Evolutionary conservation across 306 rosid species (phyloP).

Genomic region (barrel medic (Medicago truncatula)): MtrunA17r5.0-ANR NC_053045.1:21502001-21502500

Average conservation of each 20-base stretch:
- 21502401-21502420: background rate
- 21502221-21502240: no score
- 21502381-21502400: background rate
- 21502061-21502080: background rate
- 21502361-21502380: conserved; percentile 1
- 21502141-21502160: no score
- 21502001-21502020: conserved; percentile 36
- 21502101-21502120: background rate
- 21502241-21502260: no score
- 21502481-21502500: no score
- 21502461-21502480: background rate
- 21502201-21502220: no score
- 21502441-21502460: conserved; percentile 1
- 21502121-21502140: background rate
- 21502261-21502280: no score
- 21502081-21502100: background rate
- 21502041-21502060: background rate
- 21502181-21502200: no score
- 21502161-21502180: no score
- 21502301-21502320: background rate
- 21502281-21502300: no score
- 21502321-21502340: background rate
- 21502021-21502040: background rate
- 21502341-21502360: background rate
- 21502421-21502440: background rate